A percentile compares a stretch with the other conserved stretches of the same genome.
Evolutionary conservation across 441 rosid genomes (phyloP).

Genomic region (Adansonia madagascariensis): DNA sequence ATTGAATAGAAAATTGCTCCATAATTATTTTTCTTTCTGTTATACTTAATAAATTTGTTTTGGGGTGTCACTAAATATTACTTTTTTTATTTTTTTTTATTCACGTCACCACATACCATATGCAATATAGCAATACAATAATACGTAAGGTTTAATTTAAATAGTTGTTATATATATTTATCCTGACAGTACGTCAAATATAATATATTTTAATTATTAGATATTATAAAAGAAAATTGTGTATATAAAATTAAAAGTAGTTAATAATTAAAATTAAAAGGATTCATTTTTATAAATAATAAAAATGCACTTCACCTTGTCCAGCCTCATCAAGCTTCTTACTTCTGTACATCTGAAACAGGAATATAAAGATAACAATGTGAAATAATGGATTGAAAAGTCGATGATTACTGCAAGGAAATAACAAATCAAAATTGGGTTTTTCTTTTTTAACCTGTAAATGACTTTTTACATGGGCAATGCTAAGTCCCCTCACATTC

Average conservation of each 20-base stretch:
- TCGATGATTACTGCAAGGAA: constrained; percentile 1
- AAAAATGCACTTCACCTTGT: constrained; percentile 45
- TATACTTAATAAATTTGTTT: too few relatives aligned
- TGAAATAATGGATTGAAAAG: background rate
- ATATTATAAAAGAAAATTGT: too few relatives aligned
- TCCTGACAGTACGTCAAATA: too few relatives aligned
- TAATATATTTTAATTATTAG: too few relatives aligned
- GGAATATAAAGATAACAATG: background rate
- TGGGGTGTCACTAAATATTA: too few relatives aligned
- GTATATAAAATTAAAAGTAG: too few relatives aligned
- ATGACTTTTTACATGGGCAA: constrained; percentile 83
- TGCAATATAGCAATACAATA: too few relatives aligned
- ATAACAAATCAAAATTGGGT: background rate
- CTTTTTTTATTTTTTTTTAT: too few relatives aligned
- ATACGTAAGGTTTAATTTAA: too few relatives aligned
- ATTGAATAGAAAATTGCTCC: too few relatives aligned
- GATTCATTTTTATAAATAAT: background rate
- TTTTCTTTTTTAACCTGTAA: constrained; percentile 48
- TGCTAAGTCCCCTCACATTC: constrained; percentile 71
- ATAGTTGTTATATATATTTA: background rate
- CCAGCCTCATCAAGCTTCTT: constrained; percentile 65
- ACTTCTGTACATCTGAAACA: constrained; percentile 65
- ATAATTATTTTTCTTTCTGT: too few relatives aligned
- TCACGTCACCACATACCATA: too few relatives aligned
- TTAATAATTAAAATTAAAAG: background rate